A percentile compares a stretch with the other conserved stretches of the same genome.
Conservation (phyloP, 2,329 filamentous ascomycete genomes). For the Neonectria neomacrospora region DNA sequence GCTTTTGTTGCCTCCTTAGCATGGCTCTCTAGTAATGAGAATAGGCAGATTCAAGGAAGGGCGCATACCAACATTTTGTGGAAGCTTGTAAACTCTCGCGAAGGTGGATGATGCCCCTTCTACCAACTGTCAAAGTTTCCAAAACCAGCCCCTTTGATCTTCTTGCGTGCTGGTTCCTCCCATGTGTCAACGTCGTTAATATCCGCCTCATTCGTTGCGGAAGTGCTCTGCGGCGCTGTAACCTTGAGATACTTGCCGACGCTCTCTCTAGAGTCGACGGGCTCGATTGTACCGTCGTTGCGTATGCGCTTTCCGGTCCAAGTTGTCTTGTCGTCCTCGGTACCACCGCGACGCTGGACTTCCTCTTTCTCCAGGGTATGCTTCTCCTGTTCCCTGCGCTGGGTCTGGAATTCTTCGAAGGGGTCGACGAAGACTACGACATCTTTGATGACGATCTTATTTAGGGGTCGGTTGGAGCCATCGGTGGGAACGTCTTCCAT, state of each 20-base stretch:
- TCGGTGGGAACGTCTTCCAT: conserved; percentile 84
- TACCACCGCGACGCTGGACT: conserved; percentile 72
- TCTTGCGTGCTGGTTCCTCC: conserved; percentile 82
- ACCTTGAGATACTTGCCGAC: conserved; percentile 87
- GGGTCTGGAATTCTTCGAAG: conserved; percentile 90
- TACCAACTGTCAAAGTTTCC: conserved; percentile 96
- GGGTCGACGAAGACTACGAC: conserved; percentile 91
- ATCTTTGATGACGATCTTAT: conserved; percentile 84
- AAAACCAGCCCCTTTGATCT: conserved; percentile 81
- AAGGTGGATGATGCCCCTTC: conserved; percentile 28
- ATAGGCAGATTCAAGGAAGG: conserved; percentile 25
- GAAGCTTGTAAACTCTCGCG: neutral
- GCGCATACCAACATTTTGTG: conserved; percentile 31
- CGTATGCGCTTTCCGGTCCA: conserved; percentile 96
- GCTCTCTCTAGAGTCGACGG: conserved; percentile 53
- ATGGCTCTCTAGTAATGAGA: conserved; percentile 27
- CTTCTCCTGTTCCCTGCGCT: conserved; percentile 73
- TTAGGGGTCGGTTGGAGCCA: conserved; percentile 77
- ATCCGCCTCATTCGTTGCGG: conserved; percentile 67
- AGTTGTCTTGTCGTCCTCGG: conserved; percentile 88
- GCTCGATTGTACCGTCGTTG: conserved; percentile 68
- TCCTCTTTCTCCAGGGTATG: conserved; percentile 69
- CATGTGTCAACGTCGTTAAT: conserved; percentile 72
- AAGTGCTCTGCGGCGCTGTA: conserved; percentile 48
- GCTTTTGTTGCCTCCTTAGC: conserved; percentile 31